Percentiles rank a stretch among this genome's conserved stretches.
Evolutionary conservation across 768 basidiomycete genomes (phyloP).

Genomic region (Suillus occidentalis): DNA sequence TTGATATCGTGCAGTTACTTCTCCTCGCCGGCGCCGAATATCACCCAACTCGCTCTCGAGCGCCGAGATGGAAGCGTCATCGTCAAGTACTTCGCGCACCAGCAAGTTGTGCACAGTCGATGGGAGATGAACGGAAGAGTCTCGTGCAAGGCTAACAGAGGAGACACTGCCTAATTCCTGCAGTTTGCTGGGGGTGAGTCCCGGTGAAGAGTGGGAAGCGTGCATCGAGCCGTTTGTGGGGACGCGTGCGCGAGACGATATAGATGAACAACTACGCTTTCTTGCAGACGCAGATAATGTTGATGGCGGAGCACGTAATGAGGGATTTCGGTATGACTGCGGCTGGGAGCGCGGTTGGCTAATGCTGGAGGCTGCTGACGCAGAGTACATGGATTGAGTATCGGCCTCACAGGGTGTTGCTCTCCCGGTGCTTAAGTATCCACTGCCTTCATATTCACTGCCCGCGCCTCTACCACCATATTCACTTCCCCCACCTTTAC

Average conservation of each 20-base stretch:
- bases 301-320: conserved; percentile 34
- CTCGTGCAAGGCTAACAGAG: conserved; percentile 54
- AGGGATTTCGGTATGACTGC: conserved; percentile 28
- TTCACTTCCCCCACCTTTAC: conserved; percentile 13
- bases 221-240: conserved; percentile 15
- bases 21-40: conserved; percentile 65
- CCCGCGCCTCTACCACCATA: conserved; percentile 24
- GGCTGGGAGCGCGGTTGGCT: conserved; percentile 49
- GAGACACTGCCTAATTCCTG: conserved; percentile 40
- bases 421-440: conserved; percentile 22
- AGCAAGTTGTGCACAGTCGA: conserved; percentile 44
- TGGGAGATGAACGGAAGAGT: conserved; percentile 32
- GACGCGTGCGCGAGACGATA: conserved; percentile 47
- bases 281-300: conserved; percentile 39
- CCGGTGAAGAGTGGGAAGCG: conserved; percentile 36
- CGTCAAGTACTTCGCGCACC: conserved; percentile 21
- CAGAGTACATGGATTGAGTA: conserved; percentile 52
- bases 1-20: conserved; percentile 72
- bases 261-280: conserved; percentile 62
- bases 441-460: conserved; percentile 25
- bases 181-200: conserved; percentile 29
- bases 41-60: conserved; percentile 65
- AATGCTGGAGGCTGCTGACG: conserved; percentile 48
- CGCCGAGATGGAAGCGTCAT: conserved; percentile 36
- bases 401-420: conserved; percentile 45